A percentile compares a stretch with the other conserved stretches of the same genome.
Conservation (phyloP, 2,329 filamentous ascomycete species). For the Penicillium capsulatum region DNA sequence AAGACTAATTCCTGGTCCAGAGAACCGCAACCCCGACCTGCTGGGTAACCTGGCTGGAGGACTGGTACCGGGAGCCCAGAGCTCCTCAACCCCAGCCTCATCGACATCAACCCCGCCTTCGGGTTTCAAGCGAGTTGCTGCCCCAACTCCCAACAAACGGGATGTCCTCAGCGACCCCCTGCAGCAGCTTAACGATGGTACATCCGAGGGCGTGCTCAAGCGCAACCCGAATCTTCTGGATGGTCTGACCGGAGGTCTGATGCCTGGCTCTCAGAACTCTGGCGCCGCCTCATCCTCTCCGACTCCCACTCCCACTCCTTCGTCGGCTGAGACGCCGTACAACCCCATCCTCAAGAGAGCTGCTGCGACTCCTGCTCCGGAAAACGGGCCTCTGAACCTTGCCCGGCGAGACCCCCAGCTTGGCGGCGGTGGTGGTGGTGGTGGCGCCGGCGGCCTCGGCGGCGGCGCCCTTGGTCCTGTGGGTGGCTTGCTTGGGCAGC, state of each 20-base stretch:
- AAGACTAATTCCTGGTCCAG: not conserved
- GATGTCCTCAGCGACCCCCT: too few species aligned
- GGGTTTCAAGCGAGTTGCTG: too few species aligned
- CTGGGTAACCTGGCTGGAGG: not conserved
- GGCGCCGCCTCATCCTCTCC: not conserved
- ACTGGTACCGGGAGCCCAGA: not conserved
- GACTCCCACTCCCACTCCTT: not conserved
- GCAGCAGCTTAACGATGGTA: too few species aligned
- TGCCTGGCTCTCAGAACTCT: not conserved
- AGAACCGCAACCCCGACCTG: not conserved
- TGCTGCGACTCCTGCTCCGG: not conserved
- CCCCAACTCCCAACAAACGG: too few species aligned
- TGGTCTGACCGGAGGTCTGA: not conserved
- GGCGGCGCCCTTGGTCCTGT: too few species aligned
- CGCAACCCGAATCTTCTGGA: not conserved
- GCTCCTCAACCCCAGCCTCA: not conserved
- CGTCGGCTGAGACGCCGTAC: not conserved
- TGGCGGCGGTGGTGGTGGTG: too few species aligned
- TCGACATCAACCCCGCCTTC: too few species aligned
- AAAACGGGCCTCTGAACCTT: too few species aligned
- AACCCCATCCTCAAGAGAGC: not conserved
- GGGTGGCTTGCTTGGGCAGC: too few species aligned
- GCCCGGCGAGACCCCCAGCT: too few species aligned
- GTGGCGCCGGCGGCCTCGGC: too few species aligned
- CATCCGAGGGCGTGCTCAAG: not conserved